Evolutionary conservation across 1,139 yeast species (phyloP).

Genomic region (Chernovozyma sophiae-reginae): DNA sequence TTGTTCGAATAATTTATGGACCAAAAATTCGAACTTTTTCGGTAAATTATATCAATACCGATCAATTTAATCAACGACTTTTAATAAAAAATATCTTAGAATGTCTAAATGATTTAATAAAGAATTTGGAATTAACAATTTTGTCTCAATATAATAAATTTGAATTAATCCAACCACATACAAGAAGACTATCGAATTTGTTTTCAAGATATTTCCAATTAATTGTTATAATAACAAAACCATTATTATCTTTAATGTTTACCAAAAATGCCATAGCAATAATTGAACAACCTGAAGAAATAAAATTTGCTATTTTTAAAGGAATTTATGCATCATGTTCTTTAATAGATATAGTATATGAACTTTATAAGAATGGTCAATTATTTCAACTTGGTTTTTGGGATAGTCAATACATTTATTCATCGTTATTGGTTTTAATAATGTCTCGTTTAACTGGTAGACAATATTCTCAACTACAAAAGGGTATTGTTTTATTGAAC

Average conservation of each 20-base stretch:
- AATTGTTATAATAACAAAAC: constrained; percentile 41
- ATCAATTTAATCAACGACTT: constrained; percentile 33
- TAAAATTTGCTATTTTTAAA: constrained; percentile 32
- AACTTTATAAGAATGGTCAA: constrained; percentile 30
- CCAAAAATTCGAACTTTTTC: constrained; percentile 37
- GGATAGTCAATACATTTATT: constrained; percentile 49
- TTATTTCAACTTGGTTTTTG: constrained; percentile 47
- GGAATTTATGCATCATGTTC: constrained; percentile 39
- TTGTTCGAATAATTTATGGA: constrained; percentile 31
- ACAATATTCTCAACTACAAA: constrained; percentile 23
- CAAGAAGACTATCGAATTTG: constrained; percentile 34
- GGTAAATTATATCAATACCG: constrained; percentile 38
- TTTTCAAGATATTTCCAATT: constrained; percentile 47
- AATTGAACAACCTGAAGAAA: constrained; percentile 25
- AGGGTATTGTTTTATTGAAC: constrained; percentile 32
- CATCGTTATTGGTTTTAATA: constrained; percentile 38
- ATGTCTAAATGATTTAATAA: constrained; percentile 25
- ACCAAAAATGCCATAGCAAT: constrained; percentile 24
- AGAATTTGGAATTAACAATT: constrained; percentile 30
- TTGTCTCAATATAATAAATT: constrained; percentile 20
- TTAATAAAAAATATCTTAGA: constrained; percentile 28
- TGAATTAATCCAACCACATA: constrained; percentile 17
- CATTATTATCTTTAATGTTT: constrained; percentile 40
- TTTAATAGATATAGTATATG: constrained; percentile 35
- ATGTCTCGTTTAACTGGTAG: constrained; percentile 35